phyloP scores from a whole-genome alignment of 495 filamentous ascomycete species.

The Penicillium diatomitis region DNA sequence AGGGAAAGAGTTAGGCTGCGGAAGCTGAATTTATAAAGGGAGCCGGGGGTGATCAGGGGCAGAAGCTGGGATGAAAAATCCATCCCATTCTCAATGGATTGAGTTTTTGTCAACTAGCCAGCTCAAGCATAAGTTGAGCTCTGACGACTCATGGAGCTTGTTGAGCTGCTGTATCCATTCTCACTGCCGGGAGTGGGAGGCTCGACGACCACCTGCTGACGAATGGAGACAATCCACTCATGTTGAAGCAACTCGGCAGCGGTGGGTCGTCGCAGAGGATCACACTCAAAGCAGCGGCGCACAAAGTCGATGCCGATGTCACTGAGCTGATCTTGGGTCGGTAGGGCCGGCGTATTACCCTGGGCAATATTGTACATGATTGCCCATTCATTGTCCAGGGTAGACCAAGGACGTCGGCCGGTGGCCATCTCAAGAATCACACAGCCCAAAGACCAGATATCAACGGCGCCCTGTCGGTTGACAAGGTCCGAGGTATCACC shows the following conservation, averaged over 20 bases:
- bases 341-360: conserved; percentile 82
- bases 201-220: conserved; percentile 50
- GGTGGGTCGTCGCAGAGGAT: conserved; percentile 67
- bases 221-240: conserved; percentile 79
- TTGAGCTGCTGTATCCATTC: conserved; percentile 21
- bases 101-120: too few species aligned
- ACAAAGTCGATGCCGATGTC: conserved; percentile 81
- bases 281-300: conserved; percentile 75
- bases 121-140: conserved; percentile 25
- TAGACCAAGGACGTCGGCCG: conserved; percentile 91
- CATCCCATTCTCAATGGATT: too few species aligned
- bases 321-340: conserved; percentile 73
- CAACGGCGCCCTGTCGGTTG: conserved; percentile 76
- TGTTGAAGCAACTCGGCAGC: conserved; percentile 90
- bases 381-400: conserved; percentile 96
- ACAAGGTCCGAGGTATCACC: conserved; percentile 50
- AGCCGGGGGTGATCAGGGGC: not conserved
- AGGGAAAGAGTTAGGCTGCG: too few species aligned
- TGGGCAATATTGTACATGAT: conserved; percentile 99
- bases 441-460: conserved; percentile 95
- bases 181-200: conserved; percentile 40
- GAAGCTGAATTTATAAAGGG: too few species aligned
- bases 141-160: conserved; percentile 22
- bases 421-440: conserved; percentile 98
- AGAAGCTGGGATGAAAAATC: not conserved